Percentiles rank a stretch among this genome's conserved stretches.
Conservation (phyloP, 495 filamentous ascomycete genomes). For the Chaetomium fimeti region DNA sequence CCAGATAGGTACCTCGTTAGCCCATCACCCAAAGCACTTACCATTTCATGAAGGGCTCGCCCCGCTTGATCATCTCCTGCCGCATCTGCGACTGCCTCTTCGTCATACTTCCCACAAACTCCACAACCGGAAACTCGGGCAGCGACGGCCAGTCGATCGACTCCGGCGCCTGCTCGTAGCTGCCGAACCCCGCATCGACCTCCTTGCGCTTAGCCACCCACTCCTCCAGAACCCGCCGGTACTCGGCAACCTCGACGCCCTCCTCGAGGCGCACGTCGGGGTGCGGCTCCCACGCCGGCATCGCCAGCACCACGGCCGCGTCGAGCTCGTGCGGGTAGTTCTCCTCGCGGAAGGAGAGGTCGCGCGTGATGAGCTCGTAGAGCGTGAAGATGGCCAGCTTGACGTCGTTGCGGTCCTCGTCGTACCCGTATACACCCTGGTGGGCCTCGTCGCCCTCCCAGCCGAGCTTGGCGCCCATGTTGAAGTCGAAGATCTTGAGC, state of each 20-base stretch:
- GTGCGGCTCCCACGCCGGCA: conserved; percentile 12
- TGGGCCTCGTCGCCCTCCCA: conserved; percentile 11
- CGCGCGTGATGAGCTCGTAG: conserved; percentile 22
- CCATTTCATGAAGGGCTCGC: conserved; percentile 1
- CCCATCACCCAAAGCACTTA: not conserved
- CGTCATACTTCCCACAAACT: not conserved
- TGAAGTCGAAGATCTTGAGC: conserved; percentile 22
- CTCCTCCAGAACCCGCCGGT: conserved; percentile 10
- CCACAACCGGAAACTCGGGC: not conserved
- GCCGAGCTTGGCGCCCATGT: conserved; percentile 14
- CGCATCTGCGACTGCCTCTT: not conserved
- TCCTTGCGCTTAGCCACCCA: conserved; percentile 2
- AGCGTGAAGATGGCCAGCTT: conserved; percentile 17
- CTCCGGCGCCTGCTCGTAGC: conserved; percentile 8
- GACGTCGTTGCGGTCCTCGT: conserved; percentile 15
- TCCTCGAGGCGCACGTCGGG: conserved; percentile 14
- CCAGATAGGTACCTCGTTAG: not conserved
- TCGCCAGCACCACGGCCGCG: not conserved
- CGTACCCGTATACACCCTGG: not conserved
- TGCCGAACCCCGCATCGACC: not conserved
- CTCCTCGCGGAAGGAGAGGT: conserved; percentile 10
- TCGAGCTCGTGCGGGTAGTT: conserved; percentile 9
- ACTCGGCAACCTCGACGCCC: conserved; percentile 12
- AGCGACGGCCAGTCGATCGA: conserved; percentile 3
- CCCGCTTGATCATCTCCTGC: not conserved